Percentiles rank a stretch among this genome's conserved stretches.
phyloP scores from a whole-genome alignment of 306 rosid genomes.

The Abrus pulchellus region DNA sequence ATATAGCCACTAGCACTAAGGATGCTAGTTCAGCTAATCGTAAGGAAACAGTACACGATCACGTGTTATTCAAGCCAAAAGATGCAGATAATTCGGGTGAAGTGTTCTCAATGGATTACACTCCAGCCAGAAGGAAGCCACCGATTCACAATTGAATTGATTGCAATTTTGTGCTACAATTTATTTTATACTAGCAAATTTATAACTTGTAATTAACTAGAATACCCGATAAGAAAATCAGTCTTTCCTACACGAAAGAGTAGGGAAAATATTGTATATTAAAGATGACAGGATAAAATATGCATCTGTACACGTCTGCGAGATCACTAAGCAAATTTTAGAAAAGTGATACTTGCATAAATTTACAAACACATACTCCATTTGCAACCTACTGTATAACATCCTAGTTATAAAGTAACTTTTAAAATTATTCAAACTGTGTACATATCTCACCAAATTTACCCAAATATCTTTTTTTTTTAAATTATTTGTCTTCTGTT shows the following conservation, averaged over 20 bases:
- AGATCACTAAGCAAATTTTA: neutral
- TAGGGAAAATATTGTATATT: neutral
- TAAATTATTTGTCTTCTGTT: neutral
- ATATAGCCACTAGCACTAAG: neutral
- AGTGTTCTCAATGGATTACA: constrained; percentile 79
- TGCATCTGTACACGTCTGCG: neutral
- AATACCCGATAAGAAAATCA: neutral
- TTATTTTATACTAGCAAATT: constrained; percentile 6
- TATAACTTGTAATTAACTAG: neutral
- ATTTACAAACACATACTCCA: neutral
- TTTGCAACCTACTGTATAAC: neutral
- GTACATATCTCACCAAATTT: neutral
- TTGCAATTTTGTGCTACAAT: constrained; percentile 27
- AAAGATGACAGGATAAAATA: neutral
- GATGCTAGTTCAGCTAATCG: constrained; percentile 24
- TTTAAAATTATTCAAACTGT: neutral
- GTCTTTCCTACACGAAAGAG: neutral
- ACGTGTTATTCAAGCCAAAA: constrained; percentile 42
- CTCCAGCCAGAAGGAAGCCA: constrained; percentile 83
- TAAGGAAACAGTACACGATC: constrained; percentile 45
- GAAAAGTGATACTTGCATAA: neutral
- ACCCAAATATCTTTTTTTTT: neutral
- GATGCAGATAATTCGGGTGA: constrained; percentile 55
- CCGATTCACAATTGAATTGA: constrained; percentile 80
- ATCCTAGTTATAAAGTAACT: neutral